Conservation (phyloP, 2,329 filamentous ascomycete species). For the Eurotiales sp. region DNA sequence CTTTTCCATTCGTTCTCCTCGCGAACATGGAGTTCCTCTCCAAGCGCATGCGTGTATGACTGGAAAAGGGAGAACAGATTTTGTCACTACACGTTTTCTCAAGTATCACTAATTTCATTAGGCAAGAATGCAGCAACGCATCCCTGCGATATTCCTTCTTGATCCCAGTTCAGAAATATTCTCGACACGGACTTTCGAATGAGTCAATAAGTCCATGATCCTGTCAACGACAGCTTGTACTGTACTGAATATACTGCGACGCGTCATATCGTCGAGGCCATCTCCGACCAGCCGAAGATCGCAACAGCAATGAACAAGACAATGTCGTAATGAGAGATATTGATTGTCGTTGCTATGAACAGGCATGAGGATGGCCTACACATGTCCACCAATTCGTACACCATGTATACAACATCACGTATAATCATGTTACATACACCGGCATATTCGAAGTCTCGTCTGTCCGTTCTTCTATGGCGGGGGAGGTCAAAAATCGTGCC, state of each 20-base stretch:
- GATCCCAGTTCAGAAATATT: background rate
- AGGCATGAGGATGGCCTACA: background rate
- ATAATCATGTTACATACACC: background rate
- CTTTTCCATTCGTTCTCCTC: too few relatives aligned
- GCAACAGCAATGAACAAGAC: background rate
- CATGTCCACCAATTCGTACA: too few relatives aligned
- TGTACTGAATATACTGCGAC: background rate
- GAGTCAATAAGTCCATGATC: too few relatives aligned
- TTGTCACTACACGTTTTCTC: background rate
- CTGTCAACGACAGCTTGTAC: background rate
- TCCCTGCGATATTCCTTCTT: background rate
- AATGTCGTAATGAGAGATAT: background rate
- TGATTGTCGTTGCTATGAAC: background rate
- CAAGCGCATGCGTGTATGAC: too few relatives aligned
- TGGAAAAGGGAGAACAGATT: background rate
- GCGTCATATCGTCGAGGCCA: background rate
- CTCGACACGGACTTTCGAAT: too few relatives aligned
- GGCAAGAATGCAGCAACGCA: background rate
- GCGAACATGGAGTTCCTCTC: too few relatives aligned
- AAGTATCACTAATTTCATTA: background rate
- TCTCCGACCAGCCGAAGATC: background rate
- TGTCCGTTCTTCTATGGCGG: conserved; percentile 35
- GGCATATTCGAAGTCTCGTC: conserved; percentile 47
- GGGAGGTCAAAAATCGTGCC: conserved; percentile 46
- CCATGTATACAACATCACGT: background rate